Evolutionary conservation across 805 yeast genomes (phyloP).

Genomic region (Myxozyma neotropica): DNA sequence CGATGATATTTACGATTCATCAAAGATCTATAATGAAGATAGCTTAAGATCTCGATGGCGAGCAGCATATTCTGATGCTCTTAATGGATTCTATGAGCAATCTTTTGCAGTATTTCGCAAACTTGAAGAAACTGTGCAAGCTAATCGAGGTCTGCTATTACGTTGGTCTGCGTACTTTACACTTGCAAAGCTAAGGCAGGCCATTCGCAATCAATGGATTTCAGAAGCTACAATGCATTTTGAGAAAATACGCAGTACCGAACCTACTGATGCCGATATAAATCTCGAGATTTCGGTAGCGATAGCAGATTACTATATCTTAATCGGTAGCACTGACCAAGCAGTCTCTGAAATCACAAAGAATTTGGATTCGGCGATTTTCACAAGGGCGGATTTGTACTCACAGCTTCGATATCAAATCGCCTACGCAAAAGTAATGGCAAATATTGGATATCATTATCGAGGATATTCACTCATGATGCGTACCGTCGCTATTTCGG

Average conservation of each 20-base stretch:
- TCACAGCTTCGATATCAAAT: constrained; percentile 20
- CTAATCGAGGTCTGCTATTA: background rate
- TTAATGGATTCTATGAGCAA: background rate
- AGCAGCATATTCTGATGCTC: constrained; percentile 8
- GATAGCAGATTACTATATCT: background rate
- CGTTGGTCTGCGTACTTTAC: background rate
- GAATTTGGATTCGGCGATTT: background rate
- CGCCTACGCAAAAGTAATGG: constrained; percentile 11
- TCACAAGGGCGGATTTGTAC: background rate
- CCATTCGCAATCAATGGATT: background rate
- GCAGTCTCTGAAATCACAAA: constrained; percentile 4
- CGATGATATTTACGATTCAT: background rate
- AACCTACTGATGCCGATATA: background rate
- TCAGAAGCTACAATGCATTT: background rate
- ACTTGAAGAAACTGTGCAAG: background rate
- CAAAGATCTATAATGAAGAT: constrained; percentile 7
- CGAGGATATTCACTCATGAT: constrained; percentile 25
- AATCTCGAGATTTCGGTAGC: background rate
- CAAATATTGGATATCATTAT: background rate
- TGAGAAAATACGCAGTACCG: background rate
- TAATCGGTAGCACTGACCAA: background rate
- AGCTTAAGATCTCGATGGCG: constrained; percentile 17
- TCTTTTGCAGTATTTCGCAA: background rate
- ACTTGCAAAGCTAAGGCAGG: background rate
- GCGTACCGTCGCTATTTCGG: constrained; percentile 44